Percentiles rank a stretch among this genome's conserved stretches.
Conservation (phyloP, 495 filamentous ascomycete species). For the Mytilinidion resinicola region DNA sequence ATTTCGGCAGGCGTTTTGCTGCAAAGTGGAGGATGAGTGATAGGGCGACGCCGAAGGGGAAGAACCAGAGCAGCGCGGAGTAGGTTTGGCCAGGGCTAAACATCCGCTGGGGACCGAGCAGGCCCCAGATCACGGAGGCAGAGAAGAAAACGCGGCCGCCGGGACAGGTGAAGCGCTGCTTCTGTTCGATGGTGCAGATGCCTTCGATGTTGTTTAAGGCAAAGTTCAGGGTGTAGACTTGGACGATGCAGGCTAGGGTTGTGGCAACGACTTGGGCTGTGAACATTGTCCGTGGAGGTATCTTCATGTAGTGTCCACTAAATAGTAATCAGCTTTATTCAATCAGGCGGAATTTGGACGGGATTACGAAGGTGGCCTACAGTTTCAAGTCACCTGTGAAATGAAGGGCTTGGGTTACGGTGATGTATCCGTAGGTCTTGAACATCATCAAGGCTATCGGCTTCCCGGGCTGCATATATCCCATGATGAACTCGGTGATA, state of each 20-base stretch:
- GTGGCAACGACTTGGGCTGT: conserved; percentile 53
- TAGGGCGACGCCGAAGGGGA: conserved; percentile 51
- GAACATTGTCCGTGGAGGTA: conserved; percentile 64
- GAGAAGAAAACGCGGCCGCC: conserved; percentile 63
- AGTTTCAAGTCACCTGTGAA: conserved; percentile 34
- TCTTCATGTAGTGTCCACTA: conserved; percentile 66
- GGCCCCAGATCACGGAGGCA: conserved; percentile 63
- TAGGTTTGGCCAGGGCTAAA: conserved; percentile 67
- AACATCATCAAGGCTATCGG: conserved; percentile 68
- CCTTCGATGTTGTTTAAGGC: conserved; percentile 55
- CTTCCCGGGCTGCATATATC: conserved; percentile 61
- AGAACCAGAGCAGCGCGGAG: conserved; percentile 58
- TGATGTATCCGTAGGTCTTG: conserved; percentile 70
- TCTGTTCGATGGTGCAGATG: conserved; percentile 55
- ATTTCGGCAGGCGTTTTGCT: conserved; percentile 40
- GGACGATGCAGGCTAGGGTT: conserved; percentile 59
- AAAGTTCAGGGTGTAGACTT: conserved; percentile 59
- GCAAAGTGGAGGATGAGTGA: conserved; percentile 53
- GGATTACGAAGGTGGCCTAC: neutral
- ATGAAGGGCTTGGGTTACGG: conserved; percentile 53
- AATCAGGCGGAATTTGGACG: neutral
- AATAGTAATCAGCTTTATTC: neutral
- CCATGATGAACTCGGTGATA: conserved; percentile 61
- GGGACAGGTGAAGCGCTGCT: conserved; percentile 62
- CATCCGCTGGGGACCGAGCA: conserved; percentile 58